Conservation (phyloP, 768 basidiomycete genomes). For the Termitomyces sp. region DNA sequence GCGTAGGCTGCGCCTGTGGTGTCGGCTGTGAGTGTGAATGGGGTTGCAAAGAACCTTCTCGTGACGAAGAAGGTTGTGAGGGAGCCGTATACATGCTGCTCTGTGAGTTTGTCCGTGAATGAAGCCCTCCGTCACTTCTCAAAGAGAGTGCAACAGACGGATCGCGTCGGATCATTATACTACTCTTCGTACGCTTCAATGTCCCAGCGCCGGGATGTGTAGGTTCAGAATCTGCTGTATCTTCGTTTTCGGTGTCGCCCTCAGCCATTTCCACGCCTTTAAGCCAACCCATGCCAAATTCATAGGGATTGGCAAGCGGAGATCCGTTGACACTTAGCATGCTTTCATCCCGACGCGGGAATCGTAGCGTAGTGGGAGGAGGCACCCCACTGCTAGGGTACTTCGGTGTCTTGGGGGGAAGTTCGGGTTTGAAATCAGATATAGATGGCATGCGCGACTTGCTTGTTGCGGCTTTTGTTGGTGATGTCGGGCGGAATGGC, state of each 20-base stretch:
- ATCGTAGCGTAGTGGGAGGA: constrained; percentile 45
- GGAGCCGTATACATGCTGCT: constrained; percentile 41
- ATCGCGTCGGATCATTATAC: constrained; percentile 60
- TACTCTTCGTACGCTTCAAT: constrained; percentile 52
- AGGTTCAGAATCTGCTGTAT: constrained; percentile 23
- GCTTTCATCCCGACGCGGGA: constrained; percentile 72
- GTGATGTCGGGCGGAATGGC: constrained; percentile 47
- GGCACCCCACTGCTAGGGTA: constrained; percentile 41
- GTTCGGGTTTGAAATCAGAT: constrained; percentile 69
- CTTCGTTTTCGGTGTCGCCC: constrained; percentile 33
- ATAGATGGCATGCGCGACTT: constrained; percentile 54
- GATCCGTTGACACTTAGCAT: constrained; percentile 84
- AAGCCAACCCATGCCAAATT: constrained; percentile 63
- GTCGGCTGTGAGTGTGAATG: constrained; percentile 19
- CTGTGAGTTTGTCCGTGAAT: constrained; percentile 54
- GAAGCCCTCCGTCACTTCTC: constrained; percentile 25
- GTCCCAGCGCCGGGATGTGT: constrained; percentile 30
- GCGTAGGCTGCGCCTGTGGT: constrained; percentile 19
- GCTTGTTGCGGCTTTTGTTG: constrained; percentile 40
- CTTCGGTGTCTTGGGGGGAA: constrained; percentile 55
- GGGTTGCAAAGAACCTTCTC: constrained; percentile 37
- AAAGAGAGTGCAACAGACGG: constrained; percentile 41
- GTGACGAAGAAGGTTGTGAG: constrained; percentile 37
- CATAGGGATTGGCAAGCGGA: constrained; percentile 76
- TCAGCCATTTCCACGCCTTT: constrained; percentile 38